Percentiles rank a stretch among this genome's conserved stretches.
phyloP scores from a whole-genome alignment of 495 filamentous ascomycete species.

The Penicillium angulare region DNA sequence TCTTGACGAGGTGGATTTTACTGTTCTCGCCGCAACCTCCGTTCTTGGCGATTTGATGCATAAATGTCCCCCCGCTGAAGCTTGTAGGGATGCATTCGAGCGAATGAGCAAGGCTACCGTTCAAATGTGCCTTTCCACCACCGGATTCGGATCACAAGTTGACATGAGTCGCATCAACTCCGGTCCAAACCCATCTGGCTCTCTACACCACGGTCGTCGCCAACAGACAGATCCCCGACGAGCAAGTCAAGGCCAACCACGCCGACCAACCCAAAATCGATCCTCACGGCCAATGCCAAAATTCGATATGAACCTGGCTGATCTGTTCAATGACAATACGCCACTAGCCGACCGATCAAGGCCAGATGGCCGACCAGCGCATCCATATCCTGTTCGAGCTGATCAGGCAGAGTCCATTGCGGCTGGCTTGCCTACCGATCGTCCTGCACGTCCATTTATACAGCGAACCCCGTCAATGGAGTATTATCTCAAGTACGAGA shows the following conservation, averaged over 20 bases:
- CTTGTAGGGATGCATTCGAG: slow-evolving; percentile 90
- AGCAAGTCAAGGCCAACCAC: slow-evolving; percentile 20
- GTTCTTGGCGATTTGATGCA: slow-evolving; percentile 72
- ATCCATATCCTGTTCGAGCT: slow-evolving; percentile 22
- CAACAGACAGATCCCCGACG: slow-evolving; percentile 28
- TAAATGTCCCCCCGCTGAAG: slow-evolving; percentile 77
- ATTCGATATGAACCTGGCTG: slow-evolving; percentile 66
- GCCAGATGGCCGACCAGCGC: slow-evolving; percentile 13
- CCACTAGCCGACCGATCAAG: slow-evolving; percentile 27
- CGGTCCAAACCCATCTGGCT: slow-evolving; percentile 13
- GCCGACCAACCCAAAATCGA: slow-evolving; percentile 28
- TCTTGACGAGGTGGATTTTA: slow-evolving; percentile 94
- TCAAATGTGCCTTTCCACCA: slow-evolving; percentile 82
- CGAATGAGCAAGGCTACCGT: slow-evolving; percentile 94
- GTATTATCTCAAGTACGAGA: slow-evolving; percentile 38
- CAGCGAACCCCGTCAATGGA: slow-evolving; percentile 40
- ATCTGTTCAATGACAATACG: slow-evolving; percentile 39
- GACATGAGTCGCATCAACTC: slow-evolving; percentile 27
- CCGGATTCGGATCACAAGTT: slow-evolving; percentile 66
- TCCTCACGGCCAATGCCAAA: slow-evolving; percentile 44
- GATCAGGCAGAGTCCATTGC: slow-evolving; percentile 28
- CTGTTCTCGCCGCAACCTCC: slow-evolving; percentile 92
- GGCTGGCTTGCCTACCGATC: slow-evolving; percentile 25
- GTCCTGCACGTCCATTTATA: slow-evolving; percentile 23
- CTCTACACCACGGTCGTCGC: slow-evolving; percentile 22